Evolutionary conservation across 2,329 filamentous ascomycete genomes (phyloP), one percentile per base, ranked within the genome.

Genomic region (Fusarium virguliforme): DNA sequence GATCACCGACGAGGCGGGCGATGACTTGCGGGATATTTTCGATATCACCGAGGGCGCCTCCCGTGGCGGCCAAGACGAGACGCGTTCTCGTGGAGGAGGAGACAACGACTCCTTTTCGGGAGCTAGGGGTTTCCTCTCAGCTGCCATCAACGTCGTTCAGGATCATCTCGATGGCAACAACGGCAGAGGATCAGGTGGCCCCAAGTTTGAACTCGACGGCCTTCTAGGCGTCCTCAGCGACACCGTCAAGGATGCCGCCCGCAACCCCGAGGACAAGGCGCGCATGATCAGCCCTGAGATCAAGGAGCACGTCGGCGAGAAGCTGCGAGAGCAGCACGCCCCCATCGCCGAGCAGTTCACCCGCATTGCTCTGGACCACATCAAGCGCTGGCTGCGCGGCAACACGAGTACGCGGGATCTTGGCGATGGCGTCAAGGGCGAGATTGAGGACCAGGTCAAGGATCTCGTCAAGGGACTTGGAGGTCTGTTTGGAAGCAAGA

Each of bases 331-430:
- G 67, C 83, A 84, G 65, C 83, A 85, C 54, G 80, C 79, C 0
- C 78, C 82, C 6, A 79, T 85, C 60, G 83, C 83, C 1, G 83
- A 84, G 72, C 81, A 84, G 67, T 85, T 85, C 50, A 85, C 83
- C 2, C 77, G 77, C 28, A 83, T 85, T 46, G 83, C 83, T 0
- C 73, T 85, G n/a, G 82, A 83, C 6, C 83, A 84, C 59, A 83
- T 85, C 78, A 85, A 85, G 78, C 77, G 76, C 53, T 85, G 82
- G 82, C 73, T 84, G 46, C 78, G 82, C 7, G 82, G 81, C 10
- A 84, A 84, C 61, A 83, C 81, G 3, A 81, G 77, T 64, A 78
- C 79, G 1, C 77, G 81, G 4, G 82, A 84, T 60, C 62, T 84
- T 6, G 83, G 83, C 18, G 82, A 85, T 15, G 83, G 82, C 4